Evolutionary conservation across 2,329 filamentous ascomycete genomes (phyloP).

Genomic region (Blastomyces silverae): DNA sequence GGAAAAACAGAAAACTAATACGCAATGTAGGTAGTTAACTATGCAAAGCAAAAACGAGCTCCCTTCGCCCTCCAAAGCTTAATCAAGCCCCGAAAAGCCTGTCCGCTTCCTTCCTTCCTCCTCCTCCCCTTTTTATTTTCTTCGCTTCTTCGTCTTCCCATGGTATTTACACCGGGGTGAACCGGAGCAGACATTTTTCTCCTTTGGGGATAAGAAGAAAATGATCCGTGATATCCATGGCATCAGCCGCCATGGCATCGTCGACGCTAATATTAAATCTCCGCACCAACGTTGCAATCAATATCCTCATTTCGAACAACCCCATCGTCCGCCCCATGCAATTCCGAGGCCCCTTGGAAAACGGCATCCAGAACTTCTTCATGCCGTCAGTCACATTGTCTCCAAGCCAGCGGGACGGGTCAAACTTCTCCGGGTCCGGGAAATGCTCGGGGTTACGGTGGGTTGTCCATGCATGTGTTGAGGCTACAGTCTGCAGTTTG

Average conservation of each 20-base stretch:
- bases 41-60: too few species aligned
- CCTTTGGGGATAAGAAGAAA: constrained; percentile 20
- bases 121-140: neutral
- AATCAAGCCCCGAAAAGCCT: neutral
- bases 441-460: constrained; percentile 18
- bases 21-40: neutral
- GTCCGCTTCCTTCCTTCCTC: too few species aligned
- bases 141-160: neutral
- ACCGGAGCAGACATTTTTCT: constrained; percentile 17
- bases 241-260: constrained; percentile 11
- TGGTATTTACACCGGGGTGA: constrained; percentile 13
- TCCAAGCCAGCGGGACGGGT: constrained; percentile 18
- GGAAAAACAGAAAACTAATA: too few species aligned
- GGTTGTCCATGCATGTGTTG: constrained; percentile 17
- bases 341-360: constrained; percentile 17
- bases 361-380: constrained; percentile 17
- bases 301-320: constrained; percentile 20
- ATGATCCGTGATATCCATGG: constrained; percentile 21
- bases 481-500: constrained; percentile 14
- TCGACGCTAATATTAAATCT: constrained; percentile 16
- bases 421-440: constrained; percentile 17
- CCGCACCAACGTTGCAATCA: constrained; percentile 15
- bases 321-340: constrained; percentile 19
- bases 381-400: constrained; percentile 1
- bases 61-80: too few species aligned